Base-by-base conservation (phyloP, 176 grass and related monocot genomes). In the Carex parvula region DNA sequence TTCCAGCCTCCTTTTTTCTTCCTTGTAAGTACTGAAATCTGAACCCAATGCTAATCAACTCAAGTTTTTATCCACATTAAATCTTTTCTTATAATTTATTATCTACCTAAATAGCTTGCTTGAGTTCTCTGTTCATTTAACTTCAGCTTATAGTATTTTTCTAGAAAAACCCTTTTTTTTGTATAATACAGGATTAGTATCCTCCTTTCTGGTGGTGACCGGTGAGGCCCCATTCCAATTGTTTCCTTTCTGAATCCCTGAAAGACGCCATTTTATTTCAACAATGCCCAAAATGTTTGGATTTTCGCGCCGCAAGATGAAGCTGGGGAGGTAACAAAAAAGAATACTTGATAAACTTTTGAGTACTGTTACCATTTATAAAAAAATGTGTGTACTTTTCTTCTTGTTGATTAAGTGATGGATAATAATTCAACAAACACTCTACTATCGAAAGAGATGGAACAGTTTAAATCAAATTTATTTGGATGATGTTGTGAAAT, bases 211-310 rank as follows among this genome's bases (percentile, higher is more conserved):
- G 61, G 22, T 53, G 46, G 39, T 50, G 61, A 82, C 14, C n/a
- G 46, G 39, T 50, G 61, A 82, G 41, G 4, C 24, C 13, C 68
- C 20, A 5, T 30, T 83, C 20, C 17, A 66, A 9, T n/a, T 83
- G 61, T 3, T 68, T 48, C 17, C 42, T 64, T 16, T 67, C 60
- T 54, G 37, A 48, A 82, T 39, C 26, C 63, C 80, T 17, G n/a
- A 50, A 53, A 8, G 4, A 78, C 61, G 44, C 18, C 60, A 44
- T 55, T 55, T 70, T 53, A 32, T 24, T 54, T n/a, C 46, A 58
- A 70, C 87, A 85, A 95, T 95, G 96, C 93, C 96, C 42, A 99
- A 99, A 77, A 95, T 95, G 91, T 99, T 99, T 79, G 92, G 92
- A 16, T 95, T 99, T 85, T 92, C 96, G 56, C 89, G 91, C 8